Percentiles rank a stretch among this genome's conserved stretches.
Evolutionary conservation across 75 land plant genomes (phyloP).

Genomic region (Pinus tabuliformis): DNA sequence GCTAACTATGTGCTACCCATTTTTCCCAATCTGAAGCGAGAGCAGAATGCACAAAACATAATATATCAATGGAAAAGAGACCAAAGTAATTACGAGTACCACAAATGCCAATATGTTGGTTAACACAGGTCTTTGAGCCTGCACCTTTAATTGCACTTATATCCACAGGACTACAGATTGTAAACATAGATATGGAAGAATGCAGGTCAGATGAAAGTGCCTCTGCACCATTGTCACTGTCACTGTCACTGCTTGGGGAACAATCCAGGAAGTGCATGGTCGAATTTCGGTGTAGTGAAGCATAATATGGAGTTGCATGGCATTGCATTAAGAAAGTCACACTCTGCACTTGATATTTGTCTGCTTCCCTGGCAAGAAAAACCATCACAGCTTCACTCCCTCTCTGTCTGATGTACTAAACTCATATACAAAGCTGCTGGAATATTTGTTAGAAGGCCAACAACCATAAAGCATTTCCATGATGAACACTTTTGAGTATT

Average conservation of each 20-base stretch:
- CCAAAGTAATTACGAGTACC: conserved; percentile 1
- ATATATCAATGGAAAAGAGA: conserved; percentile 4
- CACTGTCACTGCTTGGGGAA: conserved; percentile 58
- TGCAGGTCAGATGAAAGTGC: conserved; percentile 13
- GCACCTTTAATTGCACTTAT: conserved; percentile 7
- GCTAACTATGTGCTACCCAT: neutral
- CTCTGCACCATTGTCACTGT: conserved; percentile 42
- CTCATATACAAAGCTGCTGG: conserved; percentile 93
- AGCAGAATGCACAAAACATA: conserved; percentile 6
- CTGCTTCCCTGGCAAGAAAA: conserved; percentile 65
- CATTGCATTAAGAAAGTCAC: conserved; percentile 87
- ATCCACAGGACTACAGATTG: neutral
- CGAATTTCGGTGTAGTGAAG: conserved; percentile 64
- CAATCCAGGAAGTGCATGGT: conserved; percentile 94
- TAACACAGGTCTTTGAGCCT: neutral
- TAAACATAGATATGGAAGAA: conserved; percentile 2
- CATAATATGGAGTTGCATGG: conserved; percentile 95
- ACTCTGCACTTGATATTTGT: conserved; percentile 46
- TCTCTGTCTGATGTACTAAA: conserved; percentile 83
- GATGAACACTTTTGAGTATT: conserved; percentile 7
- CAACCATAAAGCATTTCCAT: conserved; percentile 22
- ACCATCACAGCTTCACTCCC: conserved; percentile 90
- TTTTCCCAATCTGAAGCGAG: conserved; percentile 7
- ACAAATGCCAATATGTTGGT: neutral
- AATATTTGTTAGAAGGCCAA: conserved; percentile 64